Conservation (phyloP, 2,329 filamentous ascomycete species). For the Alternaria infectoria region DNA sequence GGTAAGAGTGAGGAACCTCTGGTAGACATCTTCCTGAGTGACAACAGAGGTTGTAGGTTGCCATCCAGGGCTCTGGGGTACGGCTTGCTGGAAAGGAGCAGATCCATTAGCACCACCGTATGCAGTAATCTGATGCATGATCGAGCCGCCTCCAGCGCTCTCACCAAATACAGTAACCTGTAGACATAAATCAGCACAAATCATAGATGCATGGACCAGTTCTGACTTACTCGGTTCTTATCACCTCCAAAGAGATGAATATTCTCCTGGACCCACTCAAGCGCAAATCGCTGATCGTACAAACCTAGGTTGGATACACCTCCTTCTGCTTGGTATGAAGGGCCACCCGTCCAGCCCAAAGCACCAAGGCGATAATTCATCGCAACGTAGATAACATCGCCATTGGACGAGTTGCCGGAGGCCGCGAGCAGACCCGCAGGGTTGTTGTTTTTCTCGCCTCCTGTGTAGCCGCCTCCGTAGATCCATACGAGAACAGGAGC, state of each 20-base stretch:
- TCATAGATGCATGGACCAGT: background rate
- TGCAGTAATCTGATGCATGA: slow-evolving; percentile 51
- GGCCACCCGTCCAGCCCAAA: slow-evolving; percentile 44
- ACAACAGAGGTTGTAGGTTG: slow-evolving; percentile 30
- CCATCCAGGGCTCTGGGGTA: slow-evolving; percentile 52
- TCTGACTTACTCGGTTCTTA: slow-evolving; percentile 36
- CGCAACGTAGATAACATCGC: slow-evolving; percentile 53
- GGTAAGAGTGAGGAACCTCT: slow-evolving; percentile 38
- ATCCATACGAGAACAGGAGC: slow-evolving; percentile 59
- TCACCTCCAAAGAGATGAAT: slow-evolving; percentile 50
- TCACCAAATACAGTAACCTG: slow-evolving; percentile 46
- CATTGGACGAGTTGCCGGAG: slow-evolving; percentile 48
- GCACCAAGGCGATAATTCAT: slow-evolving; percentile 57
- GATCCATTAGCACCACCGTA: slow-evolving; percentile 49
- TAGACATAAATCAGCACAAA: background rate
- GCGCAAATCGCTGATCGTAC: slow-evolving; percentile 48
- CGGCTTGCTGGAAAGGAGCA: slow-evolving; percentile 47
- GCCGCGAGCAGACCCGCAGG: slow-evolving; percentile 52
- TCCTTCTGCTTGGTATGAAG: slow-evolving; percentile 43
- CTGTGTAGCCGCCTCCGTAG: slow-evolving; percentile 57
- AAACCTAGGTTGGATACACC: slow-evolving; percentile 45
- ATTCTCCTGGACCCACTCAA: slow-evolving; percentile 50
- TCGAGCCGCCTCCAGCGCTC: slow-evolving; percentile 46
- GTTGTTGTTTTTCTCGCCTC: slow-evolving; percentile 45
- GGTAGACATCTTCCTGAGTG: slow-evolving; percentile 40